Percentiles rank a stretch among this genome's conserved stretches.
Evolutionary conservation across 2,329 filamentous ascomycete genomes (phyloP).

Genomic region (Ramularia collo-cygni): DNA sequence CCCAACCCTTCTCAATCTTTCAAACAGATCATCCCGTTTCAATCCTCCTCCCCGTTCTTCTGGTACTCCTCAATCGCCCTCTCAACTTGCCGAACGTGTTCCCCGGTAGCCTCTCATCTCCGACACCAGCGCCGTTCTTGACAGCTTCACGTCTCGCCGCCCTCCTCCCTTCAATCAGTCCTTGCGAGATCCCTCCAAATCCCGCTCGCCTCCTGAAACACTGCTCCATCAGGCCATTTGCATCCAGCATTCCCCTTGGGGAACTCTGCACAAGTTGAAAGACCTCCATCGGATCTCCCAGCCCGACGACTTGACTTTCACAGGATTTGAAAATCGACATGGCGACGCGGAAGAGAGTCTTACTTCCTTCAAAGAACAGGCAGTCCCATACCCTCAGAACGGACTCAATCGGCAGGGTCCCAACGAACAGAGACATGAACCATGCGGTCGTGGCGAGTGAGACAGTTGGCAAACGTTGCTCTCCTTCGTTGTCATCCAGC

Average conservation of each 20-base stretch:
- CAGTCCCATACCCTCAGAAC: conserved; percentile 91
- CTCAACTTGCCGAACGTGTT: conserved; percentile 6
- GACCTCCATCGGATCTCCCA: conserved; percentile 86
- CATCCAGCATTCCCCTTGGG: conserved; percentile 73
- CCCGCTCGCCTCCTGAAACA: conserved; percentile 65
- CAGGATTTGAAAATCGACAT: conserved; percentile 86
- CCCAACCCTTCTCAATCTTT: neutral
- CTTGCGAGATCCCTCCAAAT: conserved; percentile 74
- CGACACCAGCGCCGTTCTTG: conserved; percentile 16
- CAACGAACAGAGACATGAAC: conserved; percentile 98
- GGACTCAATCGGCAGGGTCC: conserved; percentile 83
- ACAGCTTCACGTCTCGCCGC: conserved; percentile 48
- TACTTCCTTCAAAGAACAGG: conserved; percentile 92
- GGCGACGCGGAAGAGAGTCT: conserved; percentile 87
- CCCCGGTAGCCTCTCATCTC: conserved; percentile 4
- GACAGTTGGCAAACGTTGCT: conserved; percentile 68
- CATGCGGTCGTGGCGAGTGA: conserved; percentile 89
- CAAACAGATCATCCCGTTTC: neutral
- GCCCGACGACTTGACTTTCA: conserved; percentile 69
- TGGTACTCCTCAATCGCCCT: conserved; percentile 4
- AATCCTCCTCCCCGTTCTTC: neutral
- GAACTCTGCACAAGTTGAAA: conserved; percentile 89
- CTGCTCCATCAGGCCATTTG: conserved; percentile 72
- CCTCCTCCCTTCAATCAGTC: conserved; percentile 69
- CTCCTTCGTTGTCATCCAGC: conserved; percentile 63